Evolutionary conservation across 345 rosid species (phyloP).

Genomic region (Abelmoschus esculentus): DNA sequence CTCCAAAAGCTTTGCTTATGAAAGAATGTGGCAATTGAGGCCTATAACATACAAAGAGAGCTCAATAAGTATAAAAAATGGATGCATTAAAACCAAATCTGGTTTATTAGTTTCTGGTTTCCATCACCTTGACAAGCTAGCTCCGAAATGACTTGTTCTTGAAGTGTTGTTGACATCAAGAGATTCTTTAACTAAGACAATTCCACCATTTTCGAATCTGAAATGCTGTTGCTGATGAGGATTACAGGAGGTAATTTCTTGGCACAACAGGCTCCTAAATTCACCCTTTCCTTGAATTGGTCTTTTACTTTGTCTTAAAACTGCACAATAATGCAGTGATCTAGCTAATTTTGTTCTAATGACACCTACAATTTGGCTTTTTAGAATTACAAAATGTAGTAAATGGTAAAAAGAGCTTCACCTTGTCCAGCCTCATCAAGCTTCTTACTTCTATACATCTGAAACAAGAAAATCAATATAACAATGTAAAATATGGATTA

Average conservation of each 20-base stretch:
- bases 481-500: neutral
- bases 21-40: conserved; percentile 3
- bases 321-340: conserved; percentile 13
- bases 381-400: no score
- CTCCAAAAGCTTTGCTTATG: conserved; percentile 13
- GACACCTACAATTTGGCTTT: no score
- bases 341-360: no score
- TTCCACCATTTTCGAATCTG: conserved; percentile 39
- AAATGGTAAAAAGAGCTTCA: conserved; percentile 10
- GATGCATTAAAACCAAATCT: neutral
- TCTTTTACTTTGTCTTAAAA: conserved; percentile 22
- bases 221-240: conserved; percentile 26
- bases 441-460: conserved; percentile 93
- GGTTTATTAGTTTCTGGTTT: neutral
- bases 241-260: conserved; percentile 3
- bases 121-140: conserved; percentile 17
- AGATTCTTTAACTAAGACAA: conserved; percentile 22
- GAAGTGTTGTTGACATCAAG: conserved; percentile 2
- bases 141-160: conserved; percentile 9
- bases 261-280: conserved; percentile 13
- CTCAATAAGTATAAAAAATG: neutral
- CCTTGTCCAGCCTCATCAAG: conserved; percentile 73
- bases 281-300: conserved; percentile 20
- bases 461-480: neutral
- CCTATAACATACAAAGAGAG: conserved; percentile 10